Evolutionary conservation across 1,284 basidiomycete genomes (phyloP), one percentile per base, ranked within the genome.

Genomic region (Albatrellus sp.): DNA sequence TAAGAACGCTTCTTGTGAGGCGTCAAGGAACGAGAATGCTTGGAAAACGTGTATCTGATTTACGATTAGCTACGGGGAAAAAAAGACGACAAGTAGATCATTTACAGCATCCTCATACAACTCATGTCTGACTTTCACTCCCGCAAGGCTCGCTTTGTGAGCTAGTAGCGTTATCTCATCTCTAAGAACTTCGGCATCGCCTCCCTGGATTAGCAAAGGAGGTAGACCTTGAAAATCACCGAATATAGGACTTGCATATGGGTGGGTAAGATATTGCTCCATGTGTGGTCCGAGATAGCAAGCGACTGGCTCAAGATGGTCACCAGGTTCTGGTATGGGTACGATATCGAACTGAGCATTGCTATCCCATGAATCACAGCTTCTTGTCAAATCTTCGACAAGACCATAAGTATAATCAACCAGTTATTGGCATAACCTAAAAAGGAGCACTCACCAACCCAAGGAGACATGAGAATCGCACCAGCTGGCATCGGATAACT

Each of bases 331-430:
- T 42, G 88, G 76, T 43, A 73, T 70, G 1, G 89, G 86, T 0
- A 92, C 78, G 31, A 92, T 79, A 59, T 91, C 89, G 57, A 72
- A 88, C 14, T 69, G 69, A 13, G 86, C 80, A 60, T 97, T 97
- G 44, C 87, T 88, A 43, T 97, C 91, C 94, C 94, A 98, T 31
- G 90, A 93, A 50, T 94, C 90, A 61, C 93, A 98, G 50, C 90
- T 94, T 77, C 94, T 85, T 0, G 90, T 96, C 47, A 97, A 65
- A 64, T 94, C 90, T 87, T 49, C n/a, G 24, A 24, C 4, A 24
- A n/a, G n/a, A n/a, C 42, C 32, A 10, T n/a, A 11, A 34, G 2
- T 14, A 38, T 20, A 38, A 14, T n/a, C 32, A 30, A 20, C 20
- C 24, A 32, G 16, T 42, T 40, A 54, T 50, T 29, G 41, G 46